phyloP scores from a whole-genome alignment of 805 yeast species.

The Torulaspora indica region DNA sequence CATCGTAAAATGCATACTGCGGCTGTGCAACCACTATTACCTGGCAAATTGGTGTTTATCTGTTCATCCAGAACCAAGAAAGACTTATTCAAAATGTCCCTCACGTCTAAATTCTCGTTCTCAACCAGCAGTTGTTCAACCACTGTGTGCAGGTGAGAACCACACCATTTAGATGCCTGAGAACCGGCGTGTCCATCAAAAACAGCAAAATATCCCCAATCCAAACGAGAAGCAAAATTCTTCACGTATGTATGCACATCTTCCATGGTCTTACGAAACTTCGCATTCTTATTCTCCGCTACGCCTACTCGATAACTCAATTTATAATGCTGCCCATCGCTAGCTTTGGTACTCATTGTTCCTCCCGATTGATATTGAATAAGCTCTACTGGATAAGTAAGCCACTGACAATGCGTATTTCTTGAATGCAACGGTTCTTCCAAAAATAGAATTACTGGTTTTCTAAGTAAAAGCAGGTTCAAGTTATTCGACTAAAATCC shows the following conservation, averaged over 20 bases:
- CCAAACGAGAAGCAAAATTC: conserved; percentile 83
- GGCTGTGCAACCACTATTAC: conserved; percentile 89
- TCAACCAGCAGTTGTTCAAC: conserved; percentile 54
- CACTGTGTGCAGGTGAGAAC: conserved; percentile 70
- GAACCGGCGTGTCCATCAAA: conserved; percentile 98
- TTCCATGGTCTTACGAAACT: conserved; percentile 87
- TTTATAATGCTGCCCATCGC: conserved; percentile 33
- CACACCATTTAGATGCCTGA: conserved; percentile 92
- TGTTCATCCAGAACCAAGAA: conserved; percentile 72
- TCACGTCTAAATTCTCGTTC: conserved; percentile 48
- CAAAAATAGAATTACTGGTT: conserved; percentile 5
- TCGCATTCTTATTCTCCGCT: conserved; percentile 78
- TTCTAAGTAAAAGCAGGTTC: neutral
- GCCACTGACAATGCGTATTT: neutral
- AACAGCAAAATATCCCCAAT: conserved; percentile 92
- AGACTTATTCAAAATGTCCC: conserved; percentile 61
- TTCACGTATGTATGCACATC: conserved; percentile 92
- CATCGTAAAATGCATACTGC: conserved; percentile 88
- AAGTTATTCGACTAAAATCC: neutral
- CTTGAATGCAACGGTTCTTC: neutral
- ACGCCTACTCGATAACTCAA: conserved; percentile 82
- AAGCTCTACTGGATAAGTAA: neutral
- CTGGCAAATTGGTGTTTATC: conserved; percentile 55
- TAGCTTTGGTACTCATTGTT: conserved; percentile 6
- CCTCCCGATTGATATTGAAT: neutral